phyloP scores from a whole-genome alignment of 768 basidiomycete genomes.

The Rhizopogon rudus region DNA sequence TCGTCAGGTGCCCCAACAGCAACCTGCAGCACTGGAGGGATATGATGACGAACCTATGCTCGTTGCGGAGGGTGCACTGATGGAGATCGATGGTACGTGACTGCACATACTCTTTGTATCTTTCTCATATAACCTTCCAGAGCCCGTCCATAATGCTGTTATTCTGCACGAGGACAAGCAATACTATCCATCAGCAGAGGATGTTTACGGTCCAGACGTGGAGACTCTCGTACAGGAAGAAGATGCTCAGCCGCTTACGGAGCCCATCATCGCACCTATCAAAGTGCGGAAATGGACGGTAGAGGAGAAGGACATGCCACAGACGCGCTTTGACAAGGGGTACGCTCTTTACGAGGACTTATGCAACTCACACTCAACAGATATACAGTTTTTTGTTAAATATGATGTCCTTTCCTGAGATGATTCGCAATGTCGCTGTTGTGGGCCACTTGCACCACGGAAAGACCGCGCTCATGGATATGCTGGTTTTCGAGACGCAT shows the following conservation, averaged over 20 bases:
- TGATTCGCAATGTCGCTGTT: slow-evolving; percentile 93
- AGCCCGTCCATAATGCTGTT: slow-evolving; percentile 76
- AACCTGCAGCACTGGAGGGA: slow-evolving; percentile 68
- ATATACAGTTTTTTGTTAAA: slow-evolving; percentile 78
- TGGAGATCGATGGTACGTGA: slow-evolving; percentile 78
- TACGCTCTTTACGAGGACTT: slow-evolving; percentile 32
- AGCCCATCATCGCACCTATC: slow-evolving; percentile 93
- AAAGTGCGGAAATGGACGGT: slow-evolving; percentile 94
- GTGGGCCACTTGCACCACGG: slow-evolving; percentile 98
- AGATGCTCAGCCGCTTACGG: slow-evolving; percentile 90
- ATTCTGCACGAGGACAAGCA: slow-evolving; percentile 96
- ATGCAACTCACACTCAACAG: slow-evolving; percentile 4
- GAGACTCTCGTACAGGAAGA: slow-evolving; percentile 98
- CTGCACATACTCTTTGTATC: background rate
- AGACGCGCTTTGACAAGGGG: slow-evolving; percentile 98
- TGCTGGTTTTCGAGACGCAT: slow-evolving; percentile 96
- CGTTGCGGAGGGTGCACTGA: slow-evolving; percentile 56
- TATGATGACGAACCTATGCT: slow-evolving; percentile 69
- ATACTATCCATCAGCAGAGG: slow-evolving; percentile 91
- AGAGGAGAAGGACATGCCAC: slow-evolving; percentile 93
- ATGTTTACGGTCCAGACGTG: slow-evolving; percentile 91
- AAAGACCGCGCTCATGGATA: slow-evolving; percentile 95
- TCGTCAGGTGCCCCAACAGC: slow-evolving; percentile 29
- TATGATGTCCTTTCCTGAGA: slow-evolving; percentile 87
- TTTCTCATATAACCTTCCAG: slow-evolving; percentile 32